Conservation (phyloP, 768 basidiomycete genomes). For the Mrakia gelida region DNA sequence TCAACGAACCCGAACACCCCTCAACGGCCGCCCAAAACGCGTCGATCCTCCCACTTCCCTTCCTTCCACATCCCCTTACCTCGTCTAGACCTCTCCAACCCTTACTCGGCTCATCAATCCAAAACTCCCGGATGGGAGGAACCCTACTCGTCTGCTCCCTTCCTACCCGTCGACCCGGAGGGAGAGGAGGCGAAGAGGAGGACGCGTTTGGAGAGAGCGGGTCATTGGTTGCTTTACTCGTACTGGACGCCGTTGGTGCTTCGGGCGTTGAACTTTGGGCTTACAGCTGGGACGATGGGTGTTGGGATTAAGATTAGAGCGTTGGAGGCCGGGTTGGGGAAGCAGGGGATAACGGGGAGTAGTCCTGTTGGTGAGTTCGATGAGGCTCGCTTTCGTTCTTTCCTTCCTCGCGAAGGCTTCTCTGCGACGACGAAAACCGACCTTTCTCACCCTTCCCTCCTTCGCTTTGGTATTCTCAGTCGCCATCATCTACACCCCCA, state of each 20-base stretch:
- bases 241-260: constrained; percentile 28
- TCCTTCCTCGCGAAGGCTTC: not conserved
- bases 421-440: not conserved
- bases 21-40: not conserved
- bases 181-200: not conserved
- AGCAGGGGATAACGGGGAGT: constrained; percentile 27
- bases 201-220: not conserved
- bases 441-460: not conserved
- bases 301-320: constrained; percentile 23
- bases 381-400: not conserved
- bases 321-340: not conserved
- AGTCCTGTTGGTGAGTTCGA: constrained; percentile 28
- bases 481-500: constrained; percentile 77
- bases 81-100: not conserved
- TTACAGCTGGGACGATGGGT: constrained; percentile 26
- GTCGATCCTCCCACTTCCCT: constrained; percentile 4
- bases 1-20: not conserved
- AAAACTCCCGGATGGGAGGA: constrained; percentile 31
- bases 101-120: constrained; percentile 26
- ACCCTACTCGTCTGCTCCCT: constrained; percentile 20
- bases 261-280: constrained; percentile 21
- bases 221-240: not conserved
- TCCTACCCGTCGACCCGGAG: constrained; percentile 4
- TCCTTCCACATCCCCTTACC: constrained; percentile 2
- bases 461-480: constrained; percentile 39